Percentiles rank a stretch among this genome's conserved stretches.
Conservation (phyloP, 1,284 basidiomycete genomes). For the Ganoderma resinaceum region DNA sequence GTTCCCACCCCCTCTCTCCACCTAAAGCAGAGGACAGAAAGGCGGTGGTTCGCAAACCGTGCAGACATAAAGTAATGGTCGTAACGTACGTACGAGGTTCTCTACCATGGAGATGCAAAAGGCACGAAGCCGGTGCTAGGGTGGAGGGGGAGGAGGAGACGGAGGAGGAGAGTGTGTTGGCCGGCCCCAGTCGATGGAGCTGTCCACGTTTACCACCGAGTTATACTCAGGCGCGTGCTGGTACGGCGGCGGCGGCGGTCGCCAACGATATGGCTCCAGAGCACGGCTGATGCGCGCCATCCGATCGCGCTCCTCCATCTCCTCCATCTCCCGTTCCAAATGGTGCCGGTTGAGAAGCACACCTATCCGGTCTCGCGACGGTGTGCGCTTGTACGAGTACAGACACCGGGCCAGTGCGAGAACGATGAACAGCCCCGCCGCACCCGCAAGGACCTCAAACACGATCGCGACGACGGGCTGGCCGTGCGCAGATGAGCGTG, state of each 20-base stretch:
- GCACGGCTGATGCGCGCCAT: slow-evolving; percentile 29
- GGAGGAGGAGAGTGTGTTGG: slow-evolving; percentile 3
- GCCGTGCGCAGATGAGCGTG: slow-evolving; percentile 23
- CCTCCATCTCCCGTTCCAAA: slow-evolving; percentile 59
- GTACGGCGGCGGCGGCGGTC: slow-evolving; percentile 47
- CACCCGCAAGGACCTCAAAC: slow-evolving; percentile 55
- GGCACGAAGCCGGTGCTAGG: background rate
- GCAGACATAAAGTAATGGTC: background rate
- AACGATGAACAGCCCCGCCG: slow-evolving; percentile 44
- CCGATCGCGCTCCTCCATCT: slow-evolving; percentile 43
- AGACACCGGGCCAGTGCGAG: slow-evolving; percentile 48
- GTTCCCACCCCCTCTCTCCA: background rate
- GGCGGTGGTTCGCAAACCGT: background rate
- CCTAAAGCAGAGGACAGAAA: background rate
- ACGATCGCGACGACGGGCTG: slow-evolving; percentile 47
- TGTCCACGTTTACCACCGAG: slow-evolving; percentile 15
- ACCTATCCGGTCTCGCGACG: slow-evolving; percentile 52
- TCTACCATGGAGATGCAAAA: background rate
- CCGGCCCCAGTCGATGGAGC: slow-evolving; percentile 15
- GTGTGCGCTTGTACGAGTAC: slow-evolving; percentile 52
- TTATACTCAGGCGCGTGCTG: slow-evolving; percentile 47
- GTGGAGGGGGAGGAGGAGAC: background rate
- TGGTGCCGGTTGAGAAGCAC: slow-evolving; percentile 51
- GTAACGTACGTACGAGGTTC: background rate
- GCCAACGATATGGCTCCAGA: slow-evolving; percentile 22